Conservation (phyloP, 305 asterid genomes). For the Fraxinus angustifolia region DNA sequence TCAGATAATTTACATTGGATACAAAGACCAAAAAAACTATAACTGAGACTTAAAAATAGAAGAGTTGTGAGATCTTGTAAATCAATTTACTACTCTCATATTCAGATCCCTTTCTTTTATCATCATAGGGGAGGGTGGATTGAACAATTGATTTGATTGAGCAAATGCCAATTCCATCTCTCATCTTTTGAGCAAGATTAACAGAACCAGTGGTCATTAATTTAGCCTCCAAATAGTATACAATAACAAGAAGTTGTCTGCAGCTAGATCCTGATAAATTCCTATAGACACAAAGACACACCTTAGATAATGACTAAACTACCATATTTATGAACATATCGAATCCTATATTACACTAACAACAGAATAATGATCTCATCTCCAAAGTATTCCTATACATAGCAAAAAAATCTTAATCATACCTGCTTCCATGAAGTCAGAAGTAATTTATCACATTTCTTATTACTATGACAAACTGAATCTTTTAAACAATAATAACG, state of each 20-base stretch:
- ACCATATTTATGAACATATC: background rate
- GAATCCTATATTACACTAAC: background rate
- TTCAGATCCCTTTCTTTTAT: background rate
- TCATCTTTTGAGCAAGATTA: background rate
- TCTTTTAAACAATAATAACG: background rate
- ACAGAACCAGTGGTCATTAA: background rate
- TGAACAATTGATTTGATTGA: background rate
- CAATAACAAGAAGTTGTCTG: background rate
- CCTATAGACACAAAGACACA: background rate
- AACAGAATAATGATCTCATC: background rate
- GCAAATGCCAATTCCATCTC: background rate
- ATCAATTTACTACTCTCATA: background rate
- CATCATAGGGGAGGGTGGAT: background rate
- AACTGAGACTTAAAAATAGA: background rate
- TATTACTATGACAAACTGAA: background rate
- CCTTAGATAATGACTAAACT: background rate
- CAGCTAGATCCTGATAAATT: background rate
- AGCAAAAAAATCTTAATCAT: background rate
- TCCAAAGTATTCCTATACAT: background rate
- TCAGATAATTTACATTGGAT: background rate
- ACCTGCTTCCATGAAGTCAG: background rate
- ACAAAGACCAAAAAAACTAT: background rate
- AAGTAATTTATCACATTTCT: background rate
- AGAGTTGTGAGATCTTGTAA: background rate
- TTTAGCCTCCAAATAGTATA: background rate